Percentiles rank a stretch among this genome's conserved stretches.
Evolutionary conservation across 2,329 filamentous ascomycete species (phyloP).

Genomic region (Fonsecaea pedrosoi): DNA sequence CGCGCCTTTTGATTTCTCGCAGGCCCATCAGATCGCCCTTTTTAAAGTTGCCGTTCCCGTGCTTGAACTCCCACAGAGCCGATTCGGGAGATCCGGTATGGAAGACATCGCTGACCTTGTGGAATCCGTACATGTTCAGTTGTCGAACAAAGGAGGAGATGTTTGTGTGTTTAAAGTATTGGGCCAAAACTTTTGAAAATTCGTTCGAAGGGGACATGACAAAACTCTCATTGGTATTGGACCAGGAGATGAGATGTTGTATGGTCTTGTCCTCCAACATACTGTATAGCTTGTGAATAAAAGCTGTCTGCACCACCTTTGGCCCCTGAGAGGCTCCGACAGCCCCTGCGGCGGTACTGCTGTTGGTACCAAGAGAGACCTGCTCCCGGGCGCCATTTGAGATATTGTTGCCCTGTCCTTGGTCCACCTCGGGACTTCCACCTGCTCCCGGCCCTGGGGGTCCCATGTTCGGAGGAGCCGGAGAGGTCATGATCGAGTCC

Average conservation of each 20-base stretch:
- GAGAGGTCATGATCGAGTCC: slow-evolving; percentile 62
- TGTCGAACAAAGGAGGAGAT: slow-evolving; percentile 98
- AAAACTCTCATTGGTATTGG: slow-evolving; percentile 90
- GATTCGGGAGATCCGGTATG: slow-evolving; percentile 93
- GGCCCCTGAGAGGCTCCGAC: slow-evolving; percentile 77
- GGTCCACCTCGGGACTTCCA: slow-evolving; percentile 57
- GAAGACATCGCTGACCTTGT: slow-evolving; percentile 99
- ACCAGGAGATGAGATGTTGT: slow-evolving; percentile 96
- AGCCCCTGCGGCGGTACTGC: slow-evolving; percentile 44
- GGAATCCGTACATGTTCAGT: slow-evolving; percentile 99
- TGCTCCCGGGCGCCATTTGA: slow-evolving; percentile 43
- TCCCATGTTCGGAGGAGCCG: slow-evolving; percentile 56
- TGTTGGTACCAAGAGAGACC: slow-evolving; percentile 23
- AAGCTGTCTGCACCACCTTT: slow-evolving; percentile 97
- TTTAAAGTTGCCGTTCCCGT: slow-evolving; percentile 96
- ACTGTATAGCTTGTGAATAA: slow-evolving; percentile 99
- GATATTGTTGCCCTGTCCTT: slow-evolving; percentile 39
- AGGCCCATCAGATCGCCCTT: slow-evolving; percentile 88
- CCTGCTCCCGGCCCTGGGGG: slow-evolving; percentile 48
- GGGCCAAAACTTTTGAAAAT: slow-evolving; percentile 95
- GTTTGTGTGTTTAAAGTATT: slow-evolving; percentile 99
- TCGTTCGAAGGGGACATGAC: slow-evolving; percentile 98
- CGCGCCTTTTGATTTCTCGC: slow-evolving; percentile 92
- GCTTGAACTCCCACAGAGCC: slow-evolving; percentile 97
- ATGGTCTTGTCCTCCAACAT: slow-evolving; percentile 96